A percentile compares a stretch with the other conserved stretches of the same genome.
Evolutionary conservation across 441 rosid species (phyloP).

Genomic region (Capsella rubella): DNA sequence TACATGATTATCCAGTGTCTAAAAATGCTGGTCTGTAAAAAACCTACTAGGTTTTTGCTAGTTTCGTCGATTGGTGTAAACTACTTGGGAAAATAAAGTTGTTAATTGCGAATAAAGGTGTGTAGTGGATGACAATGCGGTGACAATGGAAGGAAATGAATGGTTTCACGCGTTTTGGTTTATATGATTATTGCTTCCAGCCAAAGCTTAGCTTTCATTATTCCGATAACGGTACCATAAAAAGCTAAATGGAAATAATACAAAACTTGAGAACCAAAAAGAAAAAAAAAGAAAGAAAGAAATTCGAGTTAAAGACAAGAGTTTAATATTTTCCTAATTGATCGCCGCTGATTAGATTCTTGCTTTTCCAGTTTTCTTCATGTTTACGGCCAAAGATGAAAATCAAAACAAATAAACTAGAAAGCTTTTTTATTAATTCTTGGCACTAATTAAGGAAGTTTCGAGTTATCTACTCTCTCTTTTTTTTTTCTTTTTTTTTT

Average conservation of each 20-base stretch:
- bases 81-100: neutral
- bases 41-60: neutral
- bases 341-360: slow-evolving; percentile 35
- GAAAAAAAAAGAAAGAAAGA: neutral
- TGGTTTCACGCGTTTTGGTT: slow-evolving; percentile 64
- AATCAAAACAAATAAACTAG: neutral
- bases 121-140: slow-evolving; percentile 27
- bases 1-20: neutral
- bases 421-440: neutral
- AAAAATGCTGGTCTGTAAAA: neutral
- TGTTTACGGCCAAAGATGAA: neutral
- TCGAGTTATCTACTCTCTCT: slow-evolving; percentile 3
- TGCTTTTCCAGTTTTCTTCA: slow-evolving; percentile 29
- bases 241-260: slow-evolving; percentile 6
- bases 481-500: neutral
- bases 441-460: neutral
- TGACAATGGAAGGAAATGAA: slow-evolving; percentile 30
- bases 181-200: slow-evolving; percentile 53
- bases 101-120: neutral
- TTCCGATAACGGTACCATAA: slow-evolving; percentile 39
- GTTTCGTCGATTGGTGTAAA: too few species aligned
- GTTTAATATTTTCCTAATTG: slow-evolving; percentile 28
- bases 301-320: slow-evolving; percentile 18
- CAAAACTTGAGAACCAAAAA: neutral
- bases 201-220: slow-evolving; percentile 47